Percentiles rank a stretch among this genome's conserved stretches.
These are phyloP conservation scores for Scheffersomyces stambukii DNA, from an alignment of 1,139 yeast genomes.

Conservation along the genomic window DNA sequence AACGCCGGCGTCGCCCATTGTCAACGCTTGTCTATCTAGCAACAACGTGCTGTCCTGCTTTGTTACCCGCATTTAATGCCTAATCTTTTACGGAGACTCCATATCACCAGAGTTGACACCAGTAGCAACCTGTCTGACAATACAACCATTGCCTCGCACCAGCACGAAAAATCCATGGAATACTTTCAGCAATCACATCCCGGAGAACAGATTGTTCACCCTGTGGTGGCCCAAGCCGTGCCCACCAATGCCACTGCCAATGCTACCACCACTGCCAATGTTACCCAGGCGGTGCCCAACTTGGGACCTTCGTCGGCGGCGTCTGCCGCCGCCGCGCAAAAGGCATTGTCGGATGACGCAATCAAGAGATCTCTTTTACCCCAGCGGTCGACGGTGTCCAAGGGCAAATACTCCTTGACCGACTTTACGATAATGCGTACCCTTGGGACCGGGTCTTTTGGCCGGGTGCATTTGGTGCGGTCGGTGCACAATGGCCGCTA, in stretches of 20 bases:
- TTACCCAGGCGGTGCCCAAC: constrained; percentile 9
- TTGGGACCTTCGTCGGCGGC: constrained; percentile 7
- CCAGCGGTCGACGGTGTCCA: constrained; percentile 35
- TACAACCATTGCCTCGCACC: constrained; percentile 2
- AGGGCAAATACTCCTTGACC: constrained; percentile 52
- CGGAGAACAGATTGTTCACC: constrained; percentile 13
- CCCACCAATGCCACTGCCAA: constrained; percentile 9
- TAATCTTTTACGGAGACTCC: constrained; percentile 19
- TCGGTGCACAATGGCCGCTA: constrained; percentile 57
- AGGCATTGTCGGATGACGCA: constrained; percentile 21
- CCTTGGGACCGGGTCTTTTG: constrained; percentile 59
- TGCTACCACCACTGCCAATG: constrained; percentile 8
- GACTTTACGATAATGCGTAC: constrained; percentile 55
- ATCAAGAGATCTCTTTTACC: constrained; percentile 29
- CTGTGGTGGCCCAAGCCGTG: constrained; percentile 10
- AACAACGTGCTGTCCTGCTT: too few relatives aligned
- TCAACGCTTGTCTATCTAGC: too few relatives aligned
- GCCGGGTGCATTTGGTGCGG: constrained; percentile 57
- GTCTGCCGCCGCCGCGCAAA: constrained; percentile 8
- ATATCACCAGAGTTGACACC: constrained; percentile 15
- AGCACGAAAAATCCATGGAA: constrained; percentile 8
- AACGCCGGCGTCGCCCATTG: too few relatives aligned
- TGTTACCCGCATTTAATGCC: constrained; percentile 13
- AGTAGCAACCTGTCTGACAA: constrained; percentile 3
- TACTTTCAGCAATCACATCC: constrained; percentile 10